Evolutionary conservation across 179 eudicot genomes (phyloP).

Genomic region (Spinacia oleracea): DNA sequence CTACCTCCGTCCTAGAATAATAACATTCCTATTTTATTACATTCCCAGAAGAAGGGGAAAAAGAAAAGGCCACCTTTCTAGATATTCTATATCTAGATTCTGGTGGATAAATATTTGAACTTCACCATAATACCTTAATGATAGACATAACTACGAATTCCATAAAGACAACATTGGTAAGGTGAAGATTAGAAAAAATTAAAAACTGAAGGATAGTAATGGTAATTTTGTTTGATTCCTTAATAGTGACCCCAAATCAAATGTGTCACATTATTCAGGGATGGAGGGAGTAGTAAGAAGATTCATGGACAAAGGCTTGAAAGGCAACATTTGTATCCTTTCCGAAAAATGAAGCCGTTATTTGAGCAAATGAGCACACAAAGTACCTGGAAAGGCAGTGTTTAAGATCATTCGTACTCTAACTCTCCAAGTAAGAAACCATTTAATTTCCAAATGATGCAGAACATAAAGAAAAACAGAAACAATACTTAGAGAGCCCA

Average conservation of each 20-base stretch:
- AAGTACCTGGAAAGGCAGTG: neutral
- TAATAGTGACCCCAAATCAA: neutral
- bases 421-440: neutral
- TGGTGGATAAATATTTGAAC: no score
- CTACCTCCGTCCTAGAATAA: neutral
- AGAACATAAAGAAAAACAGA: neutral
- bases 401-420: neutral
- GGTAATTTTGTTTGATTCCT: neutral
- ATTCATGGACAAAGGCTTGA: neutral
- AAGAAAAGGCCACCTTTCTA: no score
- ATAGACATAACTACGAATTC: neutral
- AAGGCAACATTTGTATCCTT: neutral
- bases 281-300: neutral
- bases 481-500: neutral
- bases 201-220: neutral
- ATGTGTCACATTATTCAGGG: neutral
- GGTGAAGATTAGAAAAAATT: neutral
- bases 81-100: no score
- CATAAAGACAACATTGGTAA: neutral
- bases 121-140: neutral
- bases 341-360: neutral
- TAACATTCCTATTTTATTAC: no score
- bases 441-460: neutral
- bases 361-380: neutral
- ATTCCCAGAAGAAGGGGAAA: no score